Percentiles rank a stretch among this genome's conserved stretches.
Conservation (phyloP, 306 rosid genomes). For the Acacia crassicarpa region DNA sequence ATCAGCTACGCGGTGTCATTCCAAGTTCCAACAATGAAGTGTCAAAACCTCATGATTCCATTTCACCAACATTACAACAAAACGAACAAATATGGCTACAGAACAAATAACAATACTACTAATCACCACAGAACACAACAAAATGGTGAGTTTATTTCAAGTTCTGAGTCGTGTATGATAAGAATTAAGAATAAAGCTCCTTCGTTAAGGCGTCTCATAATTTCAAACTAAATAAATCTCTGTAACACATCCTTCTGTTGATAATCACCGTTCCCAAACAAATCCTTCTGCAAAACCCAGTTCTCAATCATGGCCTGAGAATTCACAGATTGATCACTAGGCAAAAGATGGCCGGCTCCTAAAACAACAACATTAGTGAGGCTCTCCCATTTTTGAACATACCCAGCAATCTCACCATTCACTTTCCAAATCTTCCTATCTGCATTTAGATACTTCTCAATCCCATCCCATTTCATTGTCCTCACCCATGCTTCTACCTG, state of each 20-base stretch:
- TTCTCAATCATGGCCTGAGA: conserved; percentile 83
- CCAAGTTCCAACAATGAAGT: background rate
- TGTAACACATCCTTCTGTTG: background rate
- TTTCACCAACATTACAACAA: background rate
- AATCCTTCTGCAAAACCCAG: conserved; percentile 64
- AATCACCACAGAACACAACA: background rate
- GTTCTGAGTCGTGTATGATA: background rate
- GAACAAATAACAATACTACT: background rate
- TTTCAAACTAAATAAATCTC: no score
- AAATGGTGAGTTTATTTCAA: background rate
- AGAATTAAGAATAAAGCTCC: no score
- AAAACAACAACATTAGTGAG: conserved; percentile 68
- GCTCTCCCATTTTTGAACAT: conserved; percentile 43
- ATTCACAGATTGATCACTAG: conserved; percentile 58
- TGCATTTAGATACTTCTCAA: background rate
- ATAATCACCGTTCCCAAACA: conserved; percentile 29
- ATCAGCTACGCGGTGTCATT: background rate
- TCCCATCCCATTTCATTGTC: background rate
- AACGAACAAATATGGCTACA: background rate
- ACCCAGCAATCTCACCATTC: background rate
- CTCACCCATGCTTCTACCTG: background rate
- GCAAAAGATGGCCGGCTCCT: conserved; percentile 78
- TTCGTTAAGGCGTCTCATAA: no score
- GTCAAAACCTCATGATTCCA: background rate
- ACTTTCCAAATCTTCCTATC: background rate